phyloP scores from a whole-genome alignment of 1,139 yeast genomes.

The Candida mesenterica region DNA sequence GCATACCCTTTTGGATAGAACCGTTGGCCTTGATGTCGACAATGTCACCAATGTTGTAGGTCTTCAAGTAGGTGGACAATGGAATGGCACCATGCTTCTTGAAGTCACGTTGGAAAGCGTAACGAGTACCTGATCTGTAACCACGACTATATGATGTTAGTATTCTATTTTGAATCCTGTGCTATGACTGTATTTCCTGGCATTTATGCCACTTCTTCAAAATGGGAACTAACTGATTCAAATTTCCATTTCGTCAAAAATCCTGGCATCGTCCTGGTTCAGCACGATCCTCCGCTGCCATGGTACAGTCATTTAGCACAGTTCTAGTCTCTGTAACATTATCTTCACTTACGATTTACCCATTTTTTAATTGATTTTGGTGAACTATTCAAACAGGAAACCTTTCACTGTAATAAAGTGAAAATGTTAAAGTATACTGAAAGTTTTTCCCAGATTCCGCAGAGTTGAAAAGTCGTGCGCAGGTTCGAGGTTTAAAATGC shows the following conservation, averaged over 20 bases:
- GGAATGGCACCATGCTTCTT: conserved; percentile 96
- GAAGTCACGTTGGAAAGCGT: conserved; percentile 99
- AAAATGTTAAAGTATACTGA: conserved; percentile 6
- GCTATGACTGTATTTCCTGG: no score
- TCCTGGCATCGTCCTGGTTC: not conserved
- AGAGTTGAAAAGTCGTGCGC: not conserved
- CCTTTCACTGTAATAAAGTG: conserved; percentile 8
- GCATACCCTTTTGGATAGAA: conserved; percentile 99
- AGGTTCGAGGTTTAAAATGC: not conserved
- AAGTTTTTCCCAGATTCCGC: conserved; percentile 8
- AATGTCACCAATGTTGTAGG: conserved; percentile 98
- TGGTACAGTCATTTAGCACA: no score
- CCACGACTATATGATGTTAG: conserved; percentile 71
- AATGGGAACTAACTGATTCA: no score
- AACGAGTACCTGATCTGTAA: conserved; percentile 99
- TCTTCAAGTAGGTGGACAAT: conserved; percentile 94
- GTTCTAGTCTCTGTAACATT: not conserved
- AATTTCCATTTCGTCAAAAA: no score
- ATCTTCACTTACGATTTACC: conserved; percentile 69
- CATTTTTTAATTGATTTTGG: conserved; percentile 51
- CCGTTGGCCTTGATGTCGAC: conserved; percentile 99
- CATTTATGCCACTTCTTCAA: no score
- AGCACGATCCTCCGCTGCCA: no score
- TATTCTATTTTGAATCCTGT: no score
- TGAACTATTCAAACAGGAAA: conserved; percentile 17